A percentile compares a stretch with the other conserved stretches of the same genome.
phyloP scores from a whole-genome alignment of 2,329 filamentous ascomycete genomes.

The Penicillium thymicola region DNA sequence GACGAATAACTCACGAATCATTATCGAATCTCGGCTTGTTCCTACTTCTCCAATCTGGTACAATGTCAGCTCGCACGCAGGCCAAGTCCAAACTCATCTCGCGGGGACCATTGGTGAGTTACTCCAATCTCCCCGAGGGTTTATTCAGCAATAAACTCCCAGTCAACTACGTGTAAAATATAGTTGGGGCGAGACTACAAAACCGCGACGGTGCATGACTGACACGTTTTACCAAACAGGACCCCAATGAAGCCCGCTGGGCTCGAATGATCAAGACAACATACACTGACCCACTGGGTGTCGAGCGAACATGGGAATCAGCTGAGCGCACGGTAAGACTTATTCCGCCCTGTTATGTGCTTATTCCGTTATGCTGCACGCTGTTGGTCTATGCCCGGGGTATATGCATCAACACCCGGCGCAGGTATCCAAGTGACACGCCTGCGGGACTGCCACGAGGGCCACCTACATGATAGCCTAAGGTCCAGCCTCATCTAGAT shows the following conservation, averaged over 20 bases:
- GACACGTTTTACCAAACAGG: constrained; percentile 20
- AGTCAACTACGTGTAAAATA: not conserved
- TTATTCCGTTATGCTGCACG: constrained; percentile 1
- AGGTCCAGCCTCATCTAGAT: not conserved
- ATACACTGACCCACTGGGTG: constrained; percentile 43
- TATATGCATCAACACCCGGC: not conserved
- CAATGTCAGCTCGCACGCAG: constrained; percentile 24
- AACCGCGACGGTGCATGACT: not conserved
- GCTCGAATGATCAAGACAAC: constrained; percentile 42
- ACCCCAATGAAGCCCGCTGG: constrained; percentile 42
- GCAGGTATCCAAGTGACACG: not conserved
- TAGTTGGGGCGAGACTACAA: not conserved
- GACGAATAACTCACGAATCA: not conserved
- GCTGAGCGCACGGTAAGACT: constrained; percentile 42
- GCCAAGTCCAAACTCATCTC: constrained; percentile 32
- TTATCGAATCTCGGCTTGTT: not conserved
- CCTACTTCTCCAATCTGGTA: not conserved
- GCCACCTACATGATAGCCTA: not conserved
- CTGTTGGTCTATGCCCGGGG: not conserved
- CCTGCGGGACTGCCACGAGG: not conserved
- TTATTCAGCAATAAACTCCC: not conserved
- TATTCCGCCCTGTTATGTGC: not conserved
- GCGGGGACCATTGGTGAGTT: constrained; percentile 35
- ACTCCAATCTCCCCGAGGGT: not conserved
- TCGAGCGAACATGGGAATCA: constrained; percentile 45